Evolutionary conservation across 345 rosid species (phyloP), one percentile per base, ranked within the genome.

Genomic region (Ceriops decandra): DNA sequence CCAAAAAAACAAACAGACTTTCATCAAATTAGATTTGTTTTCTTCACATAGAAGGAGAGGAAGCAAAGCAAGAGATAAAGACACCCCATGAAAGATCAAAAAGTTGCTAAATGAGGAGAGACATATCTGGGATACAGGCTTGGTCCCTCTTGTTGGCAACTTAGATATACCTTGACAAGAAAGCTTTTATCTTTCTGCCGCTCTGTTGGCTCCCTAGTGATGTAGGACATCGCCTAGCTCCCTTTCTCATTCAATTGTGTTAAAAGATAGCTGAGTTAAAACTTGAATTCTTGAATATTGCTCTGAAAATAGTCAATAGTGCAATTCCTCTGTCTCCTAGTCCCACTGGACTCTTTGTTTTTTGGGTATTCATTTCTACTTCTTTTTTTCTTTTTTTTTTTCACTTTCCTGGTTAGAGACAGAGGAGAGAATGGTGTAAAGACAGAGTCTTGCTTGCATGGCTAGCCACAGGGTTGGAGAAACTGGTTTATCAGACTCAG

Each of bases 401-500:
- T 56, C 59, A 56, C 24, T 79, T 77, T 19, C 56, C 66, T 76
- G 71, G 66, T 74, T 66, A 64, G 53, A 63, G 69, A 64, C 71
- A 24, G 59, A 28, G 21, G 72, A 68, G 54, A 76, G 75, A 81
- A 76, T 80, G 81, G 71, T 57, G 51, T 78, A 46, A 75, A 76
- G 51, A 69, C 7, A 32, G 51, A 49, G 20, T 61, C 65, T 66
- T 77, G 49, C 49, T 56, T 24, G 84, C 83, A 91, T 91, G 98
- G 96, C 93, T 53, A 89, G 83, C 61, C 91, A 88, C 70, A 78
- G 89, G 68, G 70, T 87, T 69, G 95, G 90, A 63, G 93, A 85
- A 81, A 87, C 86, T 30, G 87, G 89, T 68, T 81, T 88, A 51
- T 82, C 90, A 35, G 84, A 83, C 69, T 77, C 86, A 51, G 87